A percentile compares a stretch with the other conserved stretches of the same genome.
Conservation (phyloP, 1,284 basidiomycete genomes). For the Cryptococcus sp. region DNA sequence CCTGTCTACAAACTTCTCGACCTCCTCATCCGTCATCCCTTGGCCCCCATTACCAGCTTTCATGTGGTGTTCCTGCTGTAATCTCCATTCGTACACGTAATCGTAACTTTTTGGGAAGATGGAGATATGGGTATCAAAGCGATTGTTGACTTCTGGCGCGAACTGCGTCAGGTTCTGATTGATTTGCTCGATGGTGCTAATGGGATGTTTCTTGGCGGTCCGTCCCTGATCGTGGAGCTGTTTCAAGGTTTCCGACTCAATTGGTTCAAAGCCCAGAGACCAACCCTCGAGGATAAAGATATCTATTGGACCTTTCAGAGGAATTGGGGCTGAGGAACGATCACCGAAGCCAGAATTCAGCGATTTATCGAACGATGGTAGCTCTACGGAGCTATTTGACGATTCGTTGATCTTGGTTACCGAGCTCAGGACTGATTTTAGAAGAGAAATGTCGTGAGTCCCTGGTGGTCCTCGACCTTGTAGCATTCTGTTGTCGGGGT, state of each 20-base stretch:
- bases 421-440: conserved; percentile 6
- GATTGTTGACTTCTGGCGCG: conserved; percentile 19
- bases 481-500: conserved; percentile 36
- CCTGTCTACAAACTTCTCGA: conserved; percentile 58
- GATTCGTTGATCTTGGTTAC: conserved; percentile 18
- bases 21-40: conserved; percentile 78
- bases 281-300: conserved; percentile 69
- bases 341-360: conserved; percentile 75
- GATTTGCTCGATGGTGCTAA: conserved; percentile 17
- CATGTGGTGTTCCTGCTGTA: conserved; percentile 83
- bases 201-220: conserved; percentile 2
- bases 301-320: conserved; percentile 57
- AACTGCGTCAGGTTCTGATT: conserved; percentile 29
- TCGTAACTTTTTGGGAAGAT: conserved; percentile 34
- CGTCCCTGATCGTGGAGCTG: conserved; percentile 9
- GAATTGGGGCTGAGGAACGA: conserved; percentile 53
- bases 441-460: conserved; percentile 36
- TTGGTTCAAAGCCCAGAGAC: conserved; percentile 49
- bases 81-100: conserved; percentile 58
- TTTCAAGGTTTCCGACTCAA: conserved; percentile 2
- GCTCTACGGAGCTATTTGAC: conserved; percentile 47
- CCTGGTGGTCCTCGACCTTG: conserved; percentile 43
- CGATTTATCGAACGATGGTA: conserved; percentile 87
- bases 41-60: conserved; percentile 72
- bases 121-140: conserved; percentile 28